A percentile compares a stretch with the other conserved stretches of the same genome.
These are phyloP conservation scores for Fusarium newnesense DNA, from an alignment of 2,329 filamentous ascomycete genomes.

Conservation along the genomic window DNA sequence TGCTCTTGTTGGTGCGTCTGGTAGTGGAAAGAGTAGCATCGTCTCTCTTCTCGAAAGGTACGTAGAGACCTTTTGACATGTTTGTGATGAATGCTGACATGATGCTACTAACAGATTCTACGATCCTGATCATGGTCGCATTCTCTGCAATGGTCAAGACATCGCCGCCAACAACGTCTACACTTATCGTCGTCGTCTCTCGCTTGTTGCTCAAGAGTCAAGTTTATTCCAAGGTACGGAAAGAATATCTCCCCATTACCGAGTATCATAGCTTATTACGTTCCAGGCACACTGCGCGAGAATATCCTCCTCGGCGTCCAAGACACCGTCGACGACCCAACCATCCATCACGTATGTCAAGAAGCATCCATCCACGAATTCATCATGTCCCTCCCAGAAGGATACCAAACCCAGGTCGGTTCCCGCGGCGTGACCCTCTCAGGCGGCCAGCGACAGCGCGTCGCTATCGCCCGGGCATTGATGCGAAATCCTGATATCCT, in stretches of 20 bases:
- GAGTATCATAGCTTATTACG: constrained; percentile 2
- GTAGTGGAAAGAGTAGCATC: constrained; percentile 78
- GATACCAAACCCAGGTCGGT: constrained; percentile 75
- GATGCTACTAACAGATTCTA: constrained; percentile 64
- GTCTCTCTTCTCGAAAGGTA: constrained; percentile 68
- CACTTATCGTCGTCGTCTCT: constrained; percentile 71
- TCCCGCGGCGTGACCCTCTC: constrained; percentile 73
- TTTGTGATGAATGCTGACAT: accelerated
- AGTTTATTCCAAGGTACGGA: constrained; percentile 75
- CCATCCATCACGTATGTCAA: constrained; percentile 62
- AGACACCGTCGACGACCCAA: constrained; percentile 60
- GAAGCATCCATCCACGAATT: constrained; percentile 78
- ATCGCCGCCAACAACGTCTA: constrained; percentile 68
- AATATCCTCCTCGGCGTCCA: constrained; percentile 75
- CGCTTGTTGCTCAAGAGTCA: constrained; percentile 79
- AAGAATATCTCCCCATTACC: accelerated
- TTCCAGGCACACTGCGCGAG: constrained; percentile 54
- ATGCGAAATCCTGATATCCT: constrained; percentile 72
- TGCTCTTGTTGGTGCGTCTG: constrained; percentile 75
- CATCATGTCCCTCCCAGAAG: constrained; percentile 72
- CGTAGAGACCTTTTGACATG: accelerated
- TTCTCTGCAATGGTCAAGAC: constrained; percentile 71
- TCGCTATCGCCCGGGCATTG: constrained; percentile 75
- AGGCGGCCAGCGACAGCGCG: constrained; percentile 76
- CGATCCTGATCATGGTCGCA: constrained; percentile 68